phyloP scores from a whole-genome alignment of 306 rosid species.

The Corylus avellana region DNA sequence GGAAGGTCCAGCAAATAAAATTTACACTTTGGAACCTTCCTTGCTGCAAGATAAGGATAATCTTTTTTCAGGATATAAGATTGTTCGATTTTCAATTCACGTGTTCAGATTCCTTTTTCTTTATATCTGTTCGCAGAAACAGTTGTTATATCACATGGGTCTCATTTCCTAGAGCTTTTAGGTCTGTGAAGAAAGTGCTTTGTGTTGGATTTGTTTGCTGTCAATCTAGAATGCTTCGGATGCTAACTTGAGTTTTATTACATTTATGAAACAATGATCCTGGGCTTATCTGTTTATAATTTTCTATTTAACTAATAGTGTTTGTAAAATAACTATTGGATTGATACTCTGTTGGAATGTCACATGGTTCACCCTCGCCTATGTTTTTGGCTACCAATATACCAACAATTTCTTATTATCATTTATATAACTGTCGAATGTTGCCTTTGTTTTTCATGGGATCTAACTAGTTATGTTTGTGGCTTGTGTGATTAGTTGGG shows the following conservation, averaged over 20 bases:
- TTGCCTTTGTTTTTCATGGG: neutral
- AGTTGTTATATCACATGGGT: neutral
- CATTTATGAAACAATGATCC: neutral
- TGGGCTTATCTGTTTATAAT: neutral
- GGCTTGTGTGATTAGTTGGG: slow-evolving; percentile 44
- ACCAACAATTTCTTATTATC: neutral
- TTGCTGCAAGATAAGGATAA: neutral
- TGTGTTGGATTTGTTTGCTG: neutral
- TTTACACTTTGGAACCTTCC: neutral
- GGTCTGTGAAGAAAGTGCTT: neutral
- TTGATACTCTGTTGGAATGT: neutral
- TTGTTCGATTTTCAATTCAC: neutral
- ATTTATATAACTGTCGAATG: neutral
- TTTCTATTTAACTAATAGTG: neutral
- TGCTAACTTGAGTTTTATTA: neutral
- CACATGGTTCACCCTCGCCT: neutral
- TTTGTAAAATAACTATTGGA: neutral
- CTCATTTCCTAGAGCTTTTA: neutral
- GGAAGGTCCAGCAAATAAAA: too few relatives aligned
- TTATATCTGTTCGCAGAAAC: neutral
- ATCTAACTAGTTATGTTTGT: neutral
- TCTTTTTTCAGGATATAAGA: neutral
- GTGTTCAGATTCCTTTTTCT: neutral
- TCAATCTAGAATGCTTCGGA: neutral
- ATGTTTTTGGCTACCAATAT: too few relatives aligned